Conservation (phyloP, 2,329 filamentous ascomycete genomes). For the Apiospora koreana region DNA sequence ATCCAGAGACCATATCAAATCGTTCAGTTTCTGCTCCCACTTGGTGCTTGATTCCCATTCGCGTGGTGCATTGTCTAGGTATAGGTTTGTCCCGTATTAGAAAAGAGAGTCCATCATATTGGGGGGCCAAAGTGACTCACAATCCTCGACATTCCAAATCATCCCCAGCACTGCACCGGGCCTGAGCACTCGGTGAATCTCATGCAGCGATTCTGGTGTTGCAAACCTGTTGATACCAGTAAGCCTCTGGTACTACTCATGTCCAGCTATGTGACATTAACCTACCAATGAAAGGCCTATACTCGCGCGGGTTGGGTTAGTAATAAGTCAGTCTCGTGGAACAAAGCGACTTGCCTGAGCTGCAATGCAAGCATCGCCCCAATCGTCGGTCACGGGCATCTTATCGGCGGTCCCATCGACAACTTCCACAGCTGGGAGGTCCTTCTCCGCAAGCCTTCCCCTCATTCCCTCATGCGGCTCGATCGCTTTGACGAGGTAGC, state of each 20-base stretch:
- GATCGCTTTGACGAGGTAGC: slow-evolving; percentile 61
- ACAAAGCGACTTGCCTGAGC: slow-evolving; percentile 60
- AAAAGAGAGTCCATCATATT: not conserved
- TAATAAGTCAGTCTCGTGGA: not conserved
- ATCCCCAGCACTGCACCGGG: slow-evolving; percentile 62
- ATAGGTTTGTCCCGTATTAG: slow-evolving; percentile 14
- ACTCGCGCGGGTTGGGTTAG: not conserved
- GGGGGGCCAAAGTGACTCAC: slow-evolving; percentile 40
- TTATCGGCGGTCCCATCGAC: slow-evolving; percentile 58
- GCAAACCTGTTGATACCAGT: slow-evolving; percentile 60
- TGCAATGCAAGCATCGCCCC: slow-evolving; percentile 65
- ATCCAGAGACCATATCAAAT: slow-evolving; percentile 54
- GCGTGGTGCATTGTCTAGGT: slow-evolving; percentile 60
- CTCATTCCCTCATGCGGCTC: slow-evolving; percentile 71
- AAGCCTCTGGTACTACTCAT: not conserved
- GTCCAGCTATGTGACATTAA: not conserved
- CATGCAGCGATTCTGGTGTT: slow-evolving; percentile 58
- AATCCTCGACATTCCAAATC: slow-evolving; percentile 76
- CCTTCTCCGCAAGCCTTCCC: slow-evolving; percentile 58
- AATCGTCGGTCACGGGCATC: slow-evolving; percentile 57
- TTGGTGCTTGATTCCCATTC: slow-evolving; percentile 54
- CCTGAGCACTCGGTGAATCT: slow-evolving; percentile 67
- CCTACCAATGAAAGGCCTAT: slow-evolving; percentile 53
- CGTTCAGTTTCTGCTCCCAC: slow-evolving; percentile 65
- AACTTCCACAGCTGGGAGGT: slow-evolving; percentile 54